Evolutionary conservation across 352 stramenopile species (phyloP).

Genomic region (Blastocystis sp.): DNA sequence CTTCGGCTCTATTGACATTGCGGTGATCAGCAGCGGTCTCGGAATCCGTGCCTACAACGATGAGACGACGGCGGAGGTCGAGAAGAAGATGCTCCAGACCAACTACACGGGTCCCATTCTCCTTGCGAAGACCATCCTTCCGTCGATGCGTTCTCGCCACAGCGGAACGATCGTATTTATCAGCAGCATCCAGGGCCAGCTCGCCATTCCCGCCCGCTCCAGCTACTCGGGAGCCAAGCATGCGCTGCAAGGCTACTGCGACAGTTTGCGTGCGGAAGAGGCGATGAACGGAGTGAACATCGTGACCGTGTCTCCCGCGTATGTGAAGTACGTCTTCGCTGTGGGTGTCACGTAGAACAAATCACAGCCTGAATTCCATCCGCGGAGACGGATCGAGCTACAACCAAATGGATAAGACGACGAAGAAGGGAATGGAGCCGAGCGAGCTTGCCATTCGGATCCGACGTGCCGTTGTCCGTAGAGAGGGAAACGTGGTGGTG

Average conservation of each 20-base stretch:
- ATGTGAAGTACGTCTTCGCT: conserved; percentile 7
- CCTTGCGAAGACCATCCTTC: conserved; percentile 12
- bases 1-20: conserved; percentile 14
- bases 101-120: conserved; percentile 49
- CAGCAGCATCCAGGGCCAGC: conserved; percentile 50
- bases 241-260: conserved; percentile 52
- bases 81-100: conserved; percentile 57
- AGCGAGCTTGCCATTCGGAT: not conserved
- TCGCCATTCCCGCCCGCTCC: conserved; percentile 12
- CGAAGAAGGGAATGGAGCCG: conserved; percentile 50
- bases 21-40: conserved; percentile 42
- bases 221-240: conserved; percentile 51
- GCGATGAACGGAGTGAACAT: conserved; percentile 41
- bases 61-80: conserved; percentile 21
- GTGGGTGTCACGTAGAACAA: not conserved
- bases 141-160: conserved; percentile 19
- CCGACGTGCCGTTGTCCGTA: not conserved
- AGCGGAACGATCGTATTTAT: conserved; percentile 53
- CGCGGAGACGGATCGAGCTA: conserved; percentile 26
- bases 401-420: conserved; percentile 53
- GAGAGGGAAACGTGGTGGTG: conserved; percentile 13
- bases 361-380: conserved; percentile 43
- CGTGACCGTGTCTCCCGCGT: conserved; percentile 43
- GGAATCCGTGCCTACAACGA: conserved; percentile 47
- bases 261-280: conserved; percentile 50